Conservation (phyloP, 306 rosid species). For the Vigna hirtella region DNA sequence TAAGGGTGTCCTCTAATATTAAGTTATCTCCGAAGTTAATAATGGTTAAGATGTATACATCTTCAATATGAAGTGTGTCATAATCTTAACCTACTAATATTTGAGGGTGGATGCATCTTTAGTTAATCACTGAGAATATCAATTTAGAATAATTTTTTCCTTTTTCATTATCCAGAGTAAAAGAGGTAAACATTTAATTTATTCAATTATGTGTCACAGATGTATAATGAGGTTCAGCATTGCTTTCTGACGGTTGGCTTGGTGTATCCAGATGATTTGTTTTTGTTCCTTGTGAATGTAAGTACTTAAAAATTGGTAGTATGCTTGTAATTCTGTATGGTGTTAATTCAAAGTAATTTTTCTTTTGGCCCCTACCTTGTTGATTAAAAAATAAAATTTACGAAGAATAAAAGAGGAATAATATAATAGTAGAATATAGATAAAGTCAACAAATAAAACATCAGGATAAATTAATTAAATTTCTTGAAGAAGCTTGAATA, state of each 20-base stretch:
- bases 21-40: conserved; percentile 1
- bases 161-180: conserved; percentile 1
- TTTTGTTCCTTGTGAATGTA: conserved; percentile 83
- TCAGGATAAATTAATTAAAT: conserved; percentile 30
- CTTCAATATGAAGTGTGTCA: conserved; percentile 16
- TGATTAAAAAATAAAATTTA: conserved; percentile 16
- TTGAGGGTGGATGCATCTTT: conserved; percentile 6
- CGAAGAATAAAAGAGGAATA: conserved; percentile 17
- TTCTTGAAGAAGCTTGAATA: background rate
- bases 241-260: conserved; percentile 94
- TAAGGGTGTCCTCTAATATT: background rate
- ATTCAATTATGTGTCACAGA: conserved; percentile 58
- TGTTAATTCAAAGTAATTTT: conserved; percentile 16
- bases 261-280: conserved; percentile 92
- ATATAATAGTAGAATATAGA: conserved; percentile 20
- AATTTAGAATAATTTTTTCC: conserved; percentile 16
- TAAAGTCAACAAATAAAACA: conserved; percentile 15
- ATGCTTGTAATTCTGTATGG: conserved; percentile 6
- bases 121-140: background rate
- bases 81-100: conserved; percentile 22
- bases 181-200: conserved; percentile 21
- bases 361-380: background rate
- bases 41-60: background rate
- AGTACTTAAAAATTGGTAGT: conserved; percentile 47
- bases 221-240: conserved; percentile 93